Base-by-base conservation (phyloP, 2,329 filamentous ascomycete species). In the Stemphylium lycopersici region DNA sequence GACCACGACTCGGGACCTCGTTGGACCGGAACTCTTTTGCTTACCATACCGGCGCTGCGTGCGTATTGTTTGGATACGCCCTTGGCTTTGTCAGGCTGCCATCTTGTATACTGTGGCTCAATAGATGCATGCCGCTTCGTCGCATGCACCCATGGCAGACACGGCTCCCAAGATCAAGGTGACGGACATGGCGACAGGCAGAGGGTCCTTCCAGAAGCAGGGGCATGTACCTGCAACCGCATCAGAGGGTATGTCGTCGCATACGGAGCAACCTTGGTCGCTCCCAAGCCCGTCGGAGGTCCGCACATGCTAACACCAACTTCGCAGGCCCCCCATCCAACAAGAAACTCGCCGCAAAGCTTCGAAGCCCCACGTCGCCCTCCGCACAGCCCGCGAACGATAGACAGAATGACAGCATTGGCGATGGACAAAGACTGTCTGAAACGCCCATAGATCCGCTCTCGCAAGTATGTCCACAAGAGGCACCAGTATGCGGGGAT, bases 361-460 rank as follows among this genome's bases (percentile, higher is more conserved):
- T 70, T 20, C 62, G 65, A 40, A 67, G 55, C 52, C 67, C 71
- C 29, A 61, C 62, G 24, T 59, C 62, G 18, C 53, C 65, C 5
- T 52, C 59, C 8, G 48, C 62, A n/a, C 52, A 55, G 39, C 48
- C 42, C 38, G 55, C 57, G 4, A 66, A 61, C 53, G 66, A 66
- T 6, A 48, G 56, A 37, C 52, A 55, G 22, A 70, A 67, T 58
- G 61, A 62, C 20, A 56, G 42, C 31, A 34, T 48, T 16, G 64
- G 58, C 37, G 56, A 67, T 11, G 56, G 48, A 10, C 56, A 48
- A 43, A 51, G 50, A 34, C 31, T 59, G 31, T 61, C 63, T 24
- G 78, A 81, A 47, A 59, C 67, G 8, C 80, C 80, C 22, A 87
- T 88, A 58, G 87, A 90, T 72, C 87, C 87, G 52, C 77, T 89